Evolutionary conservation across 23 red algal species (phyloP).

Genomic region (Pyropia haitanensis): DNA sequence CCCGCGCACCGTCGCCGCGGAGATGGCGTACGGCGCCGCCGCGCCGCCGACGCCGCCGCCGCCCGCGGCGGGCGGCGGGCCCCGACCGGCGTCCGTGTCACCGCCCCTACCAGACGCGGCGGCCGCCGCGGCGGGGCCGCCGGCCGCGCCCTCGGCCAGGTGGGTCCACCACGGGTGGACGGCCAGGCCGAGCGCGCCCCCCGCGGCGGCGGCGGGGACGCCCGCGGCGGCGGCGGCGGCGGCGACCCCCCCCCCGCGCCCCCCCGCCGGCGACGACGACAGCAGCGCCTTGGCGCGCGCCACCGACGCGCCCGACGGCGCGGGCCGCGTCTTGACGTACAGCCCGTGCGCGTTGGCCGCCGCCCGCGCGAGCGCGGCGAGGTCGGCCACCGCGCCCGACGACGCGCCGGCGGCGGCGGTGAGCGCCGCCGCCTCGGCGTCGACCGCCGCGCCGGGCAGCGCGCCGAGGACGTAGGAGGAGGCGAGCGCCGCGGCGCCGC

Average conservation of each 20-base stretch:
- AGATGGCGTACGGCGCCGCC: too few species aligned
- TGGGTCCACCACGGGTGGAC: conserved; percentile 56
- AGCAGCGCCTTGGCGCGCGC: conserved; percentile 41
- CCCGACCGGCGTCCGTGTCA: too few species aligned
- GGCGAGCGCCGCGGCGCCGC: conserved; percentile 20
- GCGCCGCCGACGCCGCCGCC: too few species aligned
- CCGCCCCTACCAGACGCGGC: too few species aligned
- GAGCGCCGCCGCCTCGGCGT: conserved; percentile 45
- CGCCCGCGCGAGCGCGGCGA: conserved; percentile 23
- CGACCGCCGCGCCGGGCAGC: conserved; percentile 37
- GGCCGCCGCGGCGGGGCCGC: too few species aligned
- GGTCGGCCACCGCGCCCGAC: conserved; percentile 5
- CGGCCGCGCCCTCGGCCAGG: conserved; percentile 3
- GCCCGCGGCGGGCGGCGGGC: too few species aligned
- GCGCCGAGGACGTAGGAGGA: conserved; percentile 40
- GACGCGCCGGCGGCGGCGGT: conserved; percentile 3
- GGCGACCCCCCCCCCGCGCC: too few species aligned
- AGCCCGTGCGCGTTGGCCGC: conserved; percentile 57
- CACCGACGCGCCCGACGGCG: conserved; percentile 53
- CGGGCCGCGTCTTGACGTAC: conserved; percentile 66
- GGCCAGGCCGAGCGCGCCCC: conserved; percentile 17
- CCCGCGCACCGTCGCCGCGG: too few species aligned
- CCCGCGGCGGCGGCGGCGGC: too few species aligned
- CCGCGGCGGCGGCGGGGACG: not conserved
- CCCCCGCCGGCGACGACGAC: not conserved